Evolutionary conservation across 352 stramenopile species (phyloP).

Genomic region (Phytophthora lateralis): DNA sequence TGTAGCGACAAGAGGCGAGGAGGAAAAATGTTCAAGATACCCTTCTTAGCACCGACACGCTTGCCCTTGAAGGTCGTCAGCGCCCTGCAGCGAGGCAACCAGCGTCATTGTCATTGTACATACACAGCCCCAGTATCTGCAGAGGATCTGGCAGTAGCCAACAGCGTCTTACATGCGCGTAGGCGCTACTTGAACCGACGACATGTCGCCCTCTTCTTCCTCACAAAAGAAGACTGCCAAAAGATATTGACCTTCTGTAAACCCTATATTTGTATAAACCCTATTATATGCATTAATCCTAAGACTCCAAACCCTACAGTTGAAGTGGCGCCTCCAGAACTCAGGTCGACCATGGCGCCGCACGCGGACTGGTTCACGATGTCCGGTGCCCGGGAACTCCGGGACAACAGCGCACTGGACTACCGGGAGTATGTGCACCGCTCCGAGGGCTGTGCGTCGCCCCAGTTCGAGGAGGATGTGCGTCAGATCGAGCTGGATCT

Average conservation of each 20-base stretch:
- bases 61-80: conserved; percentile 88
- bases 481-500: conserved; percentile 78
- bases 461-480: conserved; percentile 60
- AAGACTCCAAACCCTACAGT: conserved; percentile 7
- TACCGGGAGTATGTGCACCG: conserved; percentile 53
- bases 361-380: conserved; percentile 49
- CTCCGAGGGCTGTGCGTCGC: conserved; percentile 25
- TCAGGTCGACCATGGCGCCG: conserved; percentile 17
- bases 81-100: conserved; percentile 49
- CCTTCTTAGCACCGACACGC: conserved; percentile 85
- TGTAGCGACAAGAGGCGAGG: background rate
- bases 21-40: conserved; percentile 27
- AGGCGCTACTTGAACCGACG: conserved; percentile 66
- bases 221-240: conserved; percentile 17
- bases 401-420: conserved; percentile 34
- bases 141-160: background rate
- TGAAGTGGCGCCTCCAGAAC: conserved; percentile 24
- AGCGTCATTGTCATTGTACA: conserved; percentile 7
- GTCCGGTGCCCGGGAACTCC: conserved; percentile 47
- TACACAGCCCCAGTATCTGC: background rate
- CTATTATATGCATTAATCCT: background rate
- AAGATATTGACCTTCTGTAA: conserved; percentile 27
- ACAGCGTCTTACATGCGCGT: conserved; percentile 76
- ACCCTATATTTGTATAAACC: conserved; percentile 8
- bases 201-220: conserved; percentile 24